phyloP scores from a whole-genome alignment of 805 yeast genomes.

The Brettanomyces nanus region DNA sequence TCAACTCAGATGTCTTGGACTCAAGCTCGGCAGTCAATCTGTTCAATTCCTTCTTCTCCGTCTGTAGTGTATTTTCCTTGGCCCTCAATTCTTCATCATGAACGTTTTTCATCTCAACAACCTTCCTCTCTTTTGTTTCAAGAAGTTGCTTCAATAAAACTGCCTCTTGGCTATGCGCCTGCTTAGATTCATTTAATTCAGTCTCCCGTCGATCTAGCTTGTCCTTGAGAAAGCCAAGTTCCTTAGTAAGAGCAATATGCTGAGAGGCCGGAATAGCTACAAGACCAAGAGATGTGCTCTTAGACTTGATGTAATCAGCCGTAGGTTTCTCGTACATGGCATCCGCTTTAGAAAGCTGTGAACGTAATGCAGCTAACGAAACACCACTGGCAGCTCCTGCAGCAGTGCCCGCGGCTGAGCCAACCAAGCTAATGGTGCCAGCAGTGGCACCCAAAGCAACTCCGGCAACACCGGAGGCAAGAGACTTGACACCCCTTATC shows the following conservation, averaged over 20 bases:
- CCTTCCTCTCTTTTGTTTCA: constrained; percentile 1
- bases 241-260: constrained; percentile 6
- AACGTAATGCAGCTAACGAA: background rate
- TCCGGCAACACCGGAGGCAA: background rate
- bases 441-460: background rate
- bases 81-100: background rate
- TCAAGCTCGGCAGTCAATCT: constrained; percentile 1
- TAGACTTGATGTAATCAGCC: constrained; percentile 12
- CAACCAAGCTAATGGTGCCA: background rate
- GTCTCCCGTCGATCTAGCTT: background rate
- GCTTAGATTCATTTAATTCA: background rate
- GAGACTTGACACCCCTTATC: no score
- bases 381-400: background rate
- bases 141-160: constrained; percentile 1
- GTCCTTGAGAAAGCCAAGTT: constrained; percentile 1
- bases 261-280: constrained; percentile 15
- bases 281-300: constrained; percentile 11
- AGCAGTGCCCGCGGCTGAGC: background rate
- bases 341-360: background rate
- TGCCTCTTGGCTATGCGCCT: constrained; percentile 1
- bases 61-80: background rate
- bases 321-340: constrained; percentile 10
- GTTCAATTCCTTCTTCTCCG: constrained; percentile 5
- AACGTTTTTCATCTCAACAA: background rate
- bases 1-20: background rate